These are phyloP conservation scores for Acarospora socialis DNA, from an alignment of 2,329 filamentous ascomycete genomes.

Conservation along the genomic window DNA sequence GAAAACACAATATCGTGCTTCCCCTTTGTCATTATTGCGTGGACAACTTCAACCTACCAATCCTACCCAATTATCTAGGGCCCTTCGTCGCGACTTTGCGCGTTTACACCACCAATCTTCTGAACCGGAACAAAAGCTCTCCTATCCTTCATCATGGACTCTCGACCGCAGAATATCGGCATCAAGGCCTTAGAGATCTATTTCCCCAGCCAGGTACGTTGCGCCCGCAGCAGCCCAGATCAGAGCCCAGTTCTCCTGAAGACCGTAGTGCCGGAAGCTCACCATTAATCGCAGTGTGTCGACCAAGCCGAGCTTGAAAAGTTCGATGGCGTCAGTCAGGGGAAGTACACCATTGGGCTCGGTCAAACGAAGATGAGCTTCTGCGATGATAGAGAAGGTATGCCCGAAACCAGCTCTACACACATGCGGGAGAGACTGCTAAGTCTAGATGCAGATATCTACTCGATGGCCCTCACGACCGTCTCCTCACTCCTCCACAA, in stretches of 20 bases:
- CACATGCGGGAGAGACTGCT: background rate
- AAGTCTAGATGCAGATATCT: conserved; percentile 50
- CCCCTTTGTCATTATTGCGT: no score
- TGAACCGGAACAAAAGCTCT: background rate
- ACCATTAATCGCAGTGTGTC: conserved; percentile 49
- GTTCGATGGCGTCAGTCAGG: conserved; percentile 67
- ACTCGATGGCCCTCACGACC: conserved; percentile 69
- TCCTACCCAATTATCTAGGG: no score
- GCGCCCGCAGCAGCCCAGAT: conserved; percentile 3
- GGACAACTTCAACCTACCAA: no score
- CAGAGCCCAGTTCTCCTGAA: conserved; percentile 6
- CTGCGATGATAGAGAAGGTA: conserved; percentile 79
- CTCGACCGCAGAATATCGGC: conserved; percentile 74
- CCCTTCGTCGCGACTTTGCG: no score
- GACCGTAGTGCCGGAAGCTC: background rate
- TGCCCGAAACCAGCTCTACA: conserved; percentile 16
- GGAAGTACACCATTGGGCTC: conserved; percentile 84
- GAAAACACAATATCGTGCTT: no score
- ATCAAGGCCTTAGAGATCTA: conserved; percentile 90
- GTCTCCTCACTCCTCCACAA: conserved; percentile 66
- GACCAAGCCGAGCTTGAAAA: conserved; percentile 72
- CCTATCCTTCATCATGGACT: conserved; percentile 42
- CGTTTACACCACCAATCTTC: no score
- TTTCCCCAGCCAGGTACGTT: conserved; percentile 66
- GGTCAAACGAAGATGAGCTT: conserved; percentile 89